Percentiles rank a stretch among this genome's conserved stretches.
These are phyloP conservation scores for Scedosporium aurantiacum DNA, from an alignment of 2,329 filamentous ascomycete genomes.

Conservation along the genomic window DNA sequence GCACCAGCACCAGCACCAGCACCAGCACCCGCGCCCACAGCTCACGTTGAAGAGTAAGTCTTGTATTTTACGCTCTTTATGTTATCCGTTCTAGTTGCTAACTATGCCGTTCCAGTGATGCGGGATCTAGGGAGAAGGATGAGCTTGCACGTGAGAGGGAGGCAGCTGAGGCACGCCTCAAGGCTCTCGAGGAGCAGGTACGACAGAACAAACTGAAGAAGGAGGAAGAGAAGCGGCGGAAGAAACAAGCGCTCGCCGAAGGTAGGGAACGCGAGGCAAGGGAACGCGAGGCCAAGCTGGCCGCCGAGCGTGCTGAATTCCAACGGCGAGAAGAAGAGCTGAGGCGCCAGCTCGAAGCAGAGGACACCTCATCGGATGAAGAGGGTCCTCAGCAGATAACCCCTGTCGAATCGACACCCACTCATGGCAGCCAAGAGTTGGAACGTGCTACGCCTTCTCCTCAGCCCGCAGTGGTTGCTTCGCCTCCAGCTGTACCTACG, in stretches of 20 bases:
- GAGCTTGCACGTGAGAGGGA: conserved; percentile 72
- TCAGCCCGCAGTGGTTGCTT: conserved; percentile 30
- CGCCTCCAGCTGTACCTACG: conserved; percentile 40
- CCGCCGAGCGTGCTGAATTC: conserved; percentile 78
- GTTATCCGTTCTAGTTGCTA: neutral
- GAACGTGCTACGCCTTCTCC: conserved; percentile 39
- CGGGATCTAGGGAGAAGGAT: conserved; percentile 69
- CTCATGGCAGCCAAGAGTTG: conserved; percentile 41
- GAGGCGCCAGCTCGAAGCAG: conserved; percentile 70
- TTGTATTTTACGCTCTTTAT: neutral
- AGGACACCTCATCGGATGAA: conserved; percentile 70
- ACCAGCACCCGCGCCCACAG: conserved; percentile 36
- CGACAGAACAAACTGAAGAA: conserved; percentile 89
- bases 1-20: conserved; percentile 51
- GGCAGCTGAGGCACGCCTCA: conserved; percentile 71
- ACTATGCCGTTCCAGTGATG: conserved; percentile 25
- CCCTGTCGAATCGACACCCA: conserved; percentile 48
- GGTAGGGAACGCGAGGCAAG: conserved; percentile 58
- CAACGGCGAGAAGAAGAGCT: conserved; percentile 88
- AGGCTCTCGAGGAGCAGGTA: conserved; percentile 87
- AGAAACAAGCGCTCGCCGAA: conserved; percentile 78
- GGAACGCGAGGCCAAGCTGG: conserved; percentile 57
- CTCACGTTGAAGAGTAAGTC: neutral
- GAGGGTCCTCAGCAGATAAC: conserved; percentile 64
- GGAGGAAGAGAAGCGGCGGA: conserved; percentile 86